These are phyloP conservation scores for Chytridium lagenaria DNA, from an alignment of 371 early-diverging fungal species.

Conservation along the genomic window DNA sequence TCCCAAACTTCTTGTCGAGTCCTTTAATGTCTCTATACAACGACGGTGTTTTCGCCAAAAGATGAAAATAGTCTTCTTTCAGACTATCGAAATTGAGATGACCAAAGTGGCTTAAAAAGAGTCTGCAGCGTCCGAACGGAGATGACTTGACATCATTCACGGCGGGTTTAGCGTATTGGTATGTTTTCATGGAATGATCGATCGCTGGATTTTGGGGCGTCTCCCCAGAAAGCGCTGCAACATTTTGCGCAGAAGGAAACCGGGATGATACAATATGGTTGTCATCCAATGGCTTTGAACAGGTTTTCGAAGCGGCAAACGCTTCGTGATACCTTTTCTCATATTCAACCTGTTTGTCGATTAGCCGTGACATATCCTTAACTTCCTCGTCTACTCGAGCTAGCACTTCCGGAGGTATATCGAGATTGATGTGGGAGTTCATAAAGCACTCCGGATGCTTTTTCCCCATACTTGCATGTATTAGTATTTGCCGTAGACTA, in stretches of 20 bases:
- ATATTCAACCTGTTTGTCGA: constrained; percentile 63
- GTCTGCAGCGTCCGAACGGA: constrained; percentile 70
- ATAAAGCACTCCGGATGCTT: constrained; percentile 70
- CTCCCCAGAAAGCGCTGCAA: neutral
- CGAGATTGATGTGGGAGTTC: constrained; percentile 53
- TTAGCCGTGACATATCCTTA: constrained; percentile 35
- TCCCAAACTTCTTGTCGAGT: constrained; percentile 76
- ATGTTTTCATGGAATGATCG: neutral
- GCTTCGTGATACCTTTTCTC: constrained; percentile 47
- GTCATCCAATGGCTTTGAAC: neutral
- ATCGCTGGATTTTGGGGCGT: neutral
- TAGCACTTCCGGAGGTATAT: constrained; percentile 49
- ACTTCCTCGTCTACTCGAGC: constrained; percentile 17
- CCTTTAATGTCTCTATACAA: constrained; percentile 77
- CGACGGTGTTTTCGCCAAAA: constrained; percentile 70
- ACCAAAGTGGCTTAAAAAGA: constrained; percentile 77
- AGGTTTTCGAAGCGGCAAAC: neutral
- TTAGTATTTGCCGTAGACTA: neutral
- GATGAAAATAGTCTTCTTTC: constrained; percentile 72
- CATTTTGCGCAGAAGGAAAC: constrained; percentile 10
- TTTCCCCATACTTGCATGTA: constrained; percentile 58
- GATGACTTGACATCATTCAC: constrained; percentile 62
- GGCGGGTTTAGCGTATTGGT: constrained; percentile 49
- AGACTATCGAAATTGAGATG: constrained; percentile 73
- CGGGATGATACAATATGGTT: neutral